A percentile compares a stretch with the other conserved stretches of the same genome.
Evolutionary conservation across 1,284 basidiomycete species (phyloP).

Genomic region (Cutaneotrichosporon sp.): DNA sequence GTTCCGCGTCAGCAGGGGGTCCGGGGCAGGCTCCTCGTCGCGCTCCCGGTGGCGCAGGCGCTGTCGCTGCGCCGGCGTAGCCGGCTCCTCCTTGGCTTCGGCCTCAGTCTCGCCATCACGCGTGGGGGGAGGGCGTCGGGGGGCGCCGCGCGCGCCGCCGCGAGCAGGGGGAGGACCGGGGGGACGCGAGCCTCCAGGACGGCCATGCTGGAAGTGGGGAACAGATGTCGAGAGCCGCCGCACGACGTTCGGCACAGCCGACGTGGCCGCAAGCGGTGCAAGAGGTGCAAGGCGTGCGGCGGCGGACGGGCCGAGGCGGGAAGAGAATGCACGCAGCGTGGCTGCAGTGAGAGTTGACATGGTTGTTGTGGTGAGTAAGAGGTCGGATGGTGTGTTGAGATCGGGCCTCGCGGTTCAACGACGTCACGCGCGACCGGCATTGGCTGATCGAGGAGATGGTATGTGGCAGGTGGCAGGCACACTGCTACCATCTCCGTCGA

Average conservation of each 20-base stretch:
- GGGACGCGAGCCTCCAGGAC: background rate
- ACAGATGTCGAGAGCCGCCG: background rate
- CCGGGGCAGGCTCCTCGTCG: background rate
- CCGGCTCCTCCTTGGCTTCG: background rate
- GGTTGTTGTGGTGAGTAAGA: background rate
- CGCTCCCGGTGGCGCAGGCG: background rate
- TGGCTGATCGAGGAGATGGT: too few species aligned
- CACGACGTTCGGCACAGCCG: too few species aligned
- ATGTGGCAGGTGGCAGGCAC: background rate
- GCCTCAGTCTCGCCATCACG: background rate
- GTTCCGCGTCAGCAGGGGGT: conserved; percentile 4
- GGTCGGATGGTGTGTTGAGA: too few species aligned
- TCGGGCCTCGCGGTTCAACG: background rate
- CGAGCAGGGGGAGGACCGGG: background rate
- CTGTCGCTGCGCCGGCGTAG: background rate
- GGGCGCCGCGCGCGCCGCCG: background rate
- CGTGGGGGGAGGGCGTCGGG: background rate
- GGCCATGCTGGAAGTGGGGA: background rate
- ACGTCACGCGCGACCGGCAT: too few species aligned
- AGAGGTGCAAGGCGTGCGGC: background rate
- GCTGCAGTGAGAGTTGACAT: background rate
- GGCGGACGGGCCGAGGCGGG: background rate
- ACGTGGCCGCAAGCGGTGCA: background rate
- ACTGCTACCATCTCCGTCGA: background rate
- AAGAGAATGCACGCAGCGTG: background rate